phyloP scores from a whole-genome alignment of 2,329 filamentous ascomycete genomes.

The Colletotrichum paranaense region DNA sequence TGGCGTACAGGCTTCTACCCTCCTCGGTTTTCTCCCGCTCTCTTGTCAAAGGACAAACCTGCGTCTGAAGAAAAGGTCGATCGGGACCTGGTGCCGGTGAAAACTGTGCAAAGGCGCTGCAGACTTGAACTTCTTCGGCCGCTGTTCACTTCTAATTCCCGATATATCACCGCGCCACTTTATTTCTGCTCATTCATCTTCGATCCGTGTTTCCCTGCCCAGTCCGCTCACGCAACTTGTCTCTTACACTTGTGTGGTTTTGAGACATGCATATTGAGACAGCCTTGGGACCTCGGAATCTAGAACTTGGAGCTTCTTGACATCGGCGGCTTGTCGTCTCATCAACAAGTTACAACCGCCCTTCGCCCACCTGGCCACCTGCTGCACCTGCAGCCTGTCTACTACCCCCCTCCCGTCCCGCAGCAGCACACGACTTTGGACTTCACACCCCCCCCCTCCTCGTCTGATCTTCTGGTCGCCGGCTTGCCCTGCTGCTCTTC shows the following conservation, averaged over 20 bases:
- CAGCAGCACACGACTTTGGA: conserved; percentile 8
- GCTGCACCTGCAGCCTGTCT: conserved; percentile 14
- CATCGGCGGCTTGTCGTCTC: conserved; percentile 33
- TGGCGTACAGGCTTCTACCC: not conserved
- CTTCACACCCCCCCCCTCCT: not conserved
- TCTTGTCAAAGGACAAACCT: not conserved
- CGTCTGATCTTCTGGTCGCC: conserved; percentile 21
- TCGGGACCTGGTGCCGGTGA: conserved; percentile 14
- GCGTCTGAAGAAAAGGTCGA: not conserved
- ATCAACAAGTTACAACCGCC: conserved; percentile 5
- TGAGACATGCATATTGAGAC: conserved; percentile 28
- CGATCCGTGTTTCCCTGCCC: not conserved
- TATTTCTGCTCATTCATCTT: conserved; percentile 2
- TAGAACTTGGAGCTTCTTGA: not conserved
- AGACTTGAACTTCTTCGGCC: conserved; percentile 6
- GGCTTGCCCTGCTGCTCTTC: not conserved
- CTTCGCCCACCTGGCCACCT: conserved; percentile 13
- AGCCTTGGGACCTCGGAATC: conserved; percentile 6
- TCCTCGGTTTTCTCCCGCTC: not conserved
- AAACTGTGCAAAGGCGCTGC: not conserved
- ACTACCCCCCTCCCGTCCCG: not conserved
- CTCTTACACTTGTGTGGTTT: not conserved
- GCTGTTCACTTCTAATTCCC: not conserved
- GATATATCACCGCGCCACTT: conserved; percentile 22
- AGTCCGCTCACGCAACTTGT: not conserved